phyloP scores from a whole-genome alignment of 768 basidiomycete species.

The Guyanaporus albipodus region DNA sequence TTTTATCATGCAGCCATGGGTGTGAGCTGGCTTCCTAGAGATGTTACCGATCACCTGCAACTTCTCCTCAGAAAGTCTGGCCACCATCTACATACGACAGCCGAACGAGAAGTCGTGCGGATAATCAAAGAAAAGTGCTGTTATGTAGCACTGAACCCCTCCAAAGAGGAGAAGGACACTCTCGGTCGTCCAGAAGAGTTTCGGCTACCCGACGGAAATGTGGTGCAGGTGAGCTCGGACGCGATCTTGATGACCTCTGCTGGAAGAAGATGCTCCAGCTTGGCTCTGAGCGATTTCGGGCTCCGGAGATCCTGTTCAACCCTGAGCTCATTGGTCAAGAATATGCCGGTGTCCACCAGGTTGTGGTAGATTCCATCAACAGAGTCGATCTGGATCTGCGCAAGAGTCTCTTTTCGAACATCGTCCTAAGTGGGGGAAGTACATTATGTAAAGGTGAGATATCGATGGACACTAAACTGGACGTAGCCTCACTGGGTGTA shows the following conservation, averaged over 20 bases:
- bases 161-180: conserved; percentile 93
- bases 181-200: conserved; percentile 80
- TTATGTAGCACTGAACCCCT: conserved; percentile 88
- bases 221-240: conserved; percentile 66
- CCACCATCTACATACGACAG: conserved; percentile 92
- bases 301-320: conserved; percentile 96
- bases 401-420: conserved; percentile 93
- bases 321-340: conserved; percentile 96
- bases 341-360: conserved; percentile 96
- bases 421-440: conserved; percentile 94
- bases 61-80: conserved; percentile 91
- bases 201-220: conserved; percentile 90
- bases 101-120: conserved; percentile 94
- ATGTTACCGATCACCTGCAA: conserved; percentile 96
- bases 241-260: conserved; percentile 9
- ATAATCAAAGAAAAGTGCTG: conserved; percentile 99
- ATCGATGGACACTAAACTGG: conserved; percentile 1
- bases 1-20: background rate
- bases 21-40: conserved; percentile 44
- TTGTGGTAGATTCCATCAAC: conserved; percentile 97
- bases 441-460: conserved; percentile 85
- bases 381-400: conserved; percentile 94
- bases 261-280: conserved; percentile 53
- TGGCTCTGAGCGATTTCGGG: conserved; percentile 91
- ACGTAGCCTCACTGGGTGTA: conserved; percentile 19